Evolutionary conservation across 1,284 basidiomycete species (phyloP).

Genomic region (Apiotrichum porosum): DNA sequence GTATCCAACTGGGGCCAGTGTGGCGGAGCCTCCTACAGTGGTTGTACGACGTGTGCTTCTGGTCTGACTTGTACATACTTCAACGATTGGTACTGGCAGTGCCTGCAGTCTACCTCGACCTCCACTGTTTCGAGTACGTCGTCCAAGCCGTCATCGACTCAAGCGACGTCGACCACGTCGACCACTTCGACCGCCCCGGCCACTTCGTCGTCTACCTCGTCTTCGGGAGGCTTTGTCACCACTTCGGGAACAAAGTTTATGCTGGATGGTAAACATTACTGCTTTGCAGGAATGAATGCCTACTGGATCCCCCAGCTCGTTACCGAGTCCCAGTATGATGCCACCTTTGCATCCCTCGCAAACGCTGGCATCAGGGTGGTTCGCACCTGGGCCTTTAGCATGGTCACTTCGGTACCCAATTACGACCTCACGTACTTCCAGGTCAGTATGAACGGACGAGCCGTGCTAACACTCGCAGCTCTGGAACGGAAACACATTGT

Average conservation of each 20-base stretch:
- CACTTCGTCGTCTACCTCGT: too few relatives aligned
- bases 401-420: neutral
- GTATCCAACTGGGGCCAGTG: too few relatives aligned
- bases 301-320: neutral
- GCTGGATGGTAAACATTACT: neutral
- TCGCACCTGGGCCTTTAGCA: neutral
- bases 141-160: too few relatives aligned
- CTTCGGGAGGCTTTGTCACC: neutral
- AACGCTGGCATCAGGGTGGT: neutral
- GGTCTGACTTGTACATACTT: too few relatives aligned
- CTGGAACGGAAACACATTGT: neutral
- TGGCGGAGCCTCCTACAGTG: too few relatives aligned
- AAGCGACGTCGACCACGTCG: too few relatives aligned
- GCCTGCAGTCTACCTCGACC: too few relatives aligned
- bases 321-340: neutral
- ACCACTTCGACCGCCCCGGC: too few relatives aligned
- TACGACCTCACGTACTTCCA: neutral
- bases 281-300: neutral
- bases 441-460: neutral
- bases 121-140: too few relatives aligned
- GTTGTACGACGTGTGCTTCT: too few relatives aligned
- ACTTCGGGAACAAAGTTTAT: neutral
- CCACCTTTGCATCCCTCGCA: neutral
- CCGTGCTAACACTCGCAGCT: neutral
- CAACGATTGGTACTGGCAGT: too few relatives aligned